Evolutionary conservation across 176 grass and related monocot species (phyloP).

Genomic region (Aegilops longissima): DNA sequence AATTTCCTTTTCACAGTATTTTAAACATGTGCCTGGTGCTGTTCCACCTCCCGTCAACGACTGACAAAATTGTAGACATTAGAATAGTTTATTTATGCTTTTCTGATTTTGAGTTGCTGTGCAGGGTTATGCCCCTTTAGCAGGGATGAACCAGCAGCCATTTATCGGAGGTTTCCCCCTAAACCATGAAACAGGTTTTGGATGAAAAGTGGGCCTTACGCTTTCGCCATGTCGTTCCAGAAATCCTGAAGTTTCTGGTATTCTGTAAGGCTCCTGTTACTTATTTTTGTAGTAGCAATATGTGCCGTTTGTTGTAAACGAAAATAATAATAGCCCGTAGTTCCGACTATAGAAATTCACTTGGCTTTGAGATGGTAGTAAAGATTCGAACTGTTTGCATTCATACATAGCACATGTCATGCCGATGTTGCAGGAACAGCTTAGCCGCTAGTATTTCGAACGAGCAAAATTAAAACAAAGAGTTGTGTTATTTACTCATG

Average conservation of each 20-base stretch:
- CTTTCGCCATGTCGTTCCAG: not conserved
- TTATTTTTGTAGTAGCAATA: slow-evolving; percentile 4
- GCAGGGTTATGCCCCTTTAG: slow-evolving; percentile 52
- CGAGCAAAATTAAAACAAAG: not conserved
- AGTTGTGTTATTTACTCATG: not conserved
- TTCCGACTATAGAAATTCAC: not conserved
- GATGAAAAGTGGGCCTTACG: not conserved
- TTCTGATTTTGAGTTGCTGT: slow-evolving; percentile 30
- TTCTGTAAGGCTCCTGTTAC: not conserved
- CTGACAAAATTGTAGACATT: not conserved
- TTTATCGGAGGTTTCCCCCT: slow-evolving; percentile 43
- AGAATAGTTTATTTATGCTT: not conserved
- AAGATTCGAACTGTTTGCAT: not conserved
- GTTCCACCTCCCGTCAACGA: not conserved
- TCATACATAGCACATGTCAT: not conserved
- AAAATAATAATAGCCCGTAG: not conserved
- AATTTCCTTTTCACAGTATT: not conserved
- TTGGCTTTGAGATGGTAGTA: not conserved
- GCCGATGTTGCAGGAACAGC: not conserved
- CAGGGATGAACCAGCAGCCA: slow-evolving; percentile 42
- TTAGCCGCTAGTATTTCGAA: not conserved
- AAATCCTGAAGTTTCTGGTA: not conserved
- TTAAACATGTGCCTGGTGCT: not conserved
- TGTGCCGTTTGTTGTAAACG: not conserved
- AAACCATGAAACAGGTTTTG: slow-evolving; percentile 37